phyloP scores from a whole-genome alignment of 352 stramenopile genomes.

The Phytophthora niederhauseri region DNA sequence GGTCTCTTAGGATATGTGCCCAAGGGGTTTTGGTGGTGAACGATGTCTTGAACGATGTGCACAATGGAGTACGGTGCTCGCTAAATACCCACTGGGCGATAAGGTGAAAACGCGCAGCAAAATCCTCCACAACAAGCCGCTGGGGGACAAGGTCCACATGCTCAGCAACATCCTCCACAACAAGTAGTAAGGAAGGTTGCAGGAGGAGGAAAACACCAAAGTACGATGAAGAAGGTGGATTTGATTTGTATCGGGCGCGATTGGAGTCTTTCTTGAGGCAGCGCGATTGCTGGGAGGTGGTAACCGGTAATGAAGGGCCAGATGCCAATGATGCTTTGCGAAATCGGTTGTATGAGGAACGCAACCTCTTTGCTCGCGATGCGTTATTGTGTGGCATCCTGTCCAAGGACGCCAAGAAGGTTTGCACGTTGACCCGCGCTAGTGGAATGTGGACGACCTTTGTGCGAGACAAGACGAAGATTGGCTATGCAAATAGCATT shows the following conservation, averaged over 20 bases:
- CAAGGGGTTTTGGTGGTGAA: too few relatives aligned
- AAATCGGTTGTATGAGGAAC: background rate
- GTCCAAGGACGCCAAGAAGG: constrained; percentile 5
- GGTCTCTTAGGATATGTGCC: too few relatives aligned
- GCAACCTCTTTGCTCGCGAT: constrained; percentile 2
- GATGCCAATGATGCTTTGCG: background rate
- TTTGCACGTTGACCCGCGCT: background rate
- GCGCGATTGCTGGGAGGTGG: constrained; percentile 4
- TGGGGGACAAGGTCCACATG: too few relatives aligned
- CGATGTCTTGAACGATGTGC: too few relatives aligned
- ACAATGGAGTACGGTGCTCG: too few relatives aligned
- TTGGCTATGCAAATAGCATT: background rate
- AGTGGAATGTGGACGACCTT: constrained; percentile 11
- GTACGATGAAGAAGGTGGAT: constrained; percentile 2
- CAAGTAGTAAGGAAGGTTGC: too few relatives aligned
- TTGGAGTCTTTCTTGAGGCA: constrained; percentile 5
- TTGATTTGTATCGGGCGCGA: constrained; percentile 7
- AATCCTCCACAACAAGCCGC: too few relatives aligned
- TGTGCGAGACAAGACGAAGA: background rate
- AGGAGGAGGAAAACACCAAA: background rate
- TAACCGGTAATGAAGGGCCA: background rate
- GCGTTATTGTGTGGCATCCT: background rate
- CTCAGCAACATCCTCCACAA: too few relatives aligned
- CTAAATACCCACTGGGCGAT: too few relatives aligned
- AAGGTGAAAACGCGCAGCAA: too few relatives aligned